phyloP scores from a whole-genome alignment of 116 monocot species.

The Zostera marina region DNA sequence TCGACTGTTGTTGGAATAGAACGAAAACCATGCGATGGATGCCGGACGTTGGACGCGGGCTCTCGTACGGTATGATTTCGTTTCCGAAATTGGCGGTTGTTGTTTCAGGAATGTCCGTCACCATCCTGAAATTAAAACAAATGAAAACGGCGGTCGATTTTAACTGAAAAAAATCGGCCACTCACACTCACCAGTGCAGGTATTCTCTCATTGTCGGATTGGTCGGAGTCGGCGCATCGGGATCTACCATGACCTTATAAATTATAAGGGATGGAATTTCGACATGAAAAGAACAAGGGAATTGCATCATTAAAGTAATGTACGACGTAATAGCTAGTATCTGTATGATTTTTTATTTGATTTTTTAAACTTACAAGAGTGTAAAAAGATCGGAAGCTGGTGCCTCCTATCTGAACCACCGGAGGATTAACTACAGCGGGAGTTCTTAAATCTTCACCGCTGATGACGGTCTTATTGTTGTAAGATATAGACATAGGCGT shows the following conservation, averaged over 20 bases:
- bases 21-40: conserved; percentile 15
- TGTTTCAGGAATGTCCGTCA: conserved; percentile 3
- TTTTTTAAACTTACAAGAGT: conserved; percentile 2
- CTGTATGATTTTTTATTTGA: neutral
- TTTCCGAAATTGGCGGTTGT: conserved; percentile 1
- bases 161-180: too few relatives aligned
- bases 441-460: conserved; percentile 7
- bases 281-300: neutral
- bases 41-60: conserved; percentile 6
- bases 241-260: conserved; percentile 33
- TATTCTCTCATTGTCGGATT: conserved; percentile 15
- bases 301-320: too few relatives aligned
- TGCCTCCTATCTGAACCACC: conserved; percentile 5
- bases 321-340: neutral
- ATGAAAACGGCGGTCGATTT: too few relatives aligned
- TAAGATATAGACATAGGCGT: neutral
- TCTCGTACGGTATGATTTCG: neutral
- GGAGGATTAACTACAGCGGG: conserved; percentile 3
- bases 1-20: conserved; percentile 5
- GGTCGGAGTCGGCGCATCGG: conserved; percentile 23
- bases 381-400: conserved; percentile 8
- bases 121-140: conserved; percentile 5
- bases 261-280: too few relatives aligned
- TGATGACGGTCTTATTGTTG: neutral
- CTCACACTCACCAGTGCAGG: conserved; percentile 14